Conservation (phyloP, 768 basidiomycete species). For the Heimioporus sp. region DNA sequence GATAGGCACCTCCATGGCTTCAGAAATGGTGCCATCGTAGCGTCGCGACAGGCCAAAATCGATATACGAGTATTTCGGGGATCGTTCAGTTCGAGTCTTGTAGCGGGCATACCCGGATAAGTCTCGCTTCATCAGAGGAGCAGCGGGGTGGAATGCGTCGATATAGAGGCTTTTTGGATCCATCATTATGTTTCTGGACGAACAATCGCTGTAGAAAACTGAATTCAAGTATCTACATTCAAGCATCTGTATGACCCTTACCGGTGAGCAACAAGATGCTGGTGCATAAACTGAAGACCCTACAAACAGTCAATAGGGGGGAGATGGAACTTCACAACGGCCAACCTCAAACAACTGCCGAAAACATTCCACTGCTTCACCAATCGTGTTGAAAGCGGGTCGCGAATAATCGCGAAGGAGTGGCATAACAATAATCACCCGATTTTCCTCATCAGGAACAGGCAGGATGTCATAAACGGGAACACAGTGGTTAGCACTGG, state of each 20-base stretch:
- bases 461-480: conserved; percentile 22
- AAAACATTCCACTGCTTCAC: conserved; percentile 23
- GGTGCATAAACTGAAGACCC: conserved; percentile 28
- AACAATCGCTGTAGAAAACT: conserved; percentile 22
- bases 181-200: conserved; percentile 34
- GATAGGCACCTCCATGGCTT: conserved; percentile 28
- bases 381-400: conserved; percentile 24
- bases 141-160: conserved; percentile 28
- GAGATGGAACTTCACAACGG: background rate
- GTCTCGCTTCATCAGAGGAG: conserved; percentile 15
- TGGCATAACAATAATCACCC: conserved; percentile 33
- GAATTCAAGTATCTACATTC: no score
- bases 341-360: conserved; percentile 31
- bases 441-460: conserved; percentile 6
- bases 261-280: conserved; percentile 17
- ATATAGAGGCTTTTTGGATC: conserved; percentile 25
- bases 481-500: no score
- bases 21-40: conserved; percentile 23
- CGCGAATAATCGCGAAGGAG: conserved; percentile 26
- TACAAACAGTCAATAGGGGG: background rate
- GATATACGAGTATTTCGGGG: conserved; percentile 18
- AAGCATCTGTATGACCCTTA: background rate
- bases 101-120: conserved; percentile 18
- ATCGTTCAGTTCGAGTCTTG: conserved; percentile 11
- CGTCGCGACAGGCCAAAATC: conserved; percentile 25